Conservation (phyloP, 2,329 filamentous ascomycete genomes). For the Cercospora sesami region DNA sequence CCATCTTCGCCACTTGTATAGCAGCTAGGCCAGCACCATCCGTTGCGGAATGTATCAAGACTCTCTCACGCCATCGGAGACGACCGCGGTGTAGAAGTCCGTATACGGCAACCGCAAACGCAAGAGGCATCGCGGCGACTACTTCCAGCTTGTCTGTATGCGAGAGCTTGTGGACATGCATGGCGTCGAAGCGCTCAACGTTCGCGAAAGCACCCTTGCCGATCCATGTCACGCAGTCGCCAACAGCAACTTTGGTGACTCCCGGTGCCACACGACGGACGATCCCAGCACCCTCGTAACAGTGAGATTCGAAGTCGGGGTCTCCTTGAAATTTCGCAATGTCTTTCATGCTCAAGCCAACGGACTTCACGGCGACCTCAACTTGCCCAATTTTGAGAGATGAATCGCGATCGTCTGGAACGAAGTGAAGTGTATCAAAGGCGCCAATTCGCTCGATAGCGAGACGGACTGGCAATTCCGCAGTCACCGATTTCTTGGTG, state of each 20-base stretch:
- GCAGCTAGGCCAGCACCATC: conserved; percentile 34
- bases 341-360: neutral
- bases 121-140: neutral
- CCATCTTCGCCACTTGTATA: conserved; percentile 29
- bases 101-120: neutral
- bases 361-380: neutral
- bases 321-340: neutral
- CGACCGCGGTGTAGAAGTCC: conserved; percentile 3
- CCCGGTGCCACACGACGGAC: conserved; percentile 34
- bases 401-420: neutral
- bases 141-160: neutral
- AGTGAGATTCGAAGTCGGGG: neutral
- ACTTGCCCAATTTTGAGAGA: neutral
- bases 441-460: neutral
- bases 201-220: conserved; percentile 21
- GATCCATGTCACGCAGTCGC: conserved; percentile 29
- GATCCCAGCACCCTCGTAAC: conserved; percentile 32
- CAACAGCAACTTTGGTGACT: conserved; percentile 30
- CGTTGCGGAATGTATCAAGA: conserved; percentile 36
- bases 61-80: conserved; percentile 32
- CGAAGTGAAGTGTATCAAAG: neutral
- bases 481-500: neutral
- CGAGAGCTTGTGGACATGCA: neutral
- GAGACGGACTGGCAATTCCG: neutral
- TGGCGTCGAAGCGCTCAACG: conserved; percentile 7